Conservation (phyloP, 225 moss, liverwort and hornwort species). For the Takakia lepidozioides region DNA sequence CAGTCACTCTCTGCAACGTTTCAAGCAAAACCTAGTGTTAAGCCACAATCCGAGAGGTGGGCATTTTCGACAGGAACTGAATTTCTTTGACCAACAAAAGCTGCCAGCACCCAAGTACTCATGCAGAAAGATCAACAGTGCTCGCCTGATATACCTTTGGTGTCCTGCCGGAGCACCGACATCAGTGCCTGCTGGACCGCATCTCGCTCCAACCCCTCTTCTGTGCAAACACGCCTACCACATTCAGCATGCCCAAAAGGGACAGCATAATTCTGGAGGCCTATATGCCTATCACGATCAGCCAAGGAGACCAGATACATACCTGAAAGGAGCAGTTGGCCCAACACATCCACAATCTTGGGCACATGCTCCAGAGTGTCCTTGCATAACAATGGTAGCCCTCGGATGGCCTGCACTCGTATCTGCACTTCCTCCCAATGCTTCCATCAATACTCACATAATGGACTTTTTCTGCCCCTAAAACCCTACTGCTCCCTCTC, state of each 20-base stretch:
- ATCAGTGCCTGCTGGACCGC: conserved; percentile 95
- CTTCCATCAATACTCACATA: neutral
- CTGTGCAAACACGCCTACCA: too few species aligned
- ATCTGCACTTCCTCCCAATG: conserved; percentile 38
- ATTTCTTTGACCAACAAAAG: too few species aligned
- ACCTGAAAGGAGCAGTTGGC: conserved; percentile 96
- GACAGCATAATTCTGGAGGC: neutral
- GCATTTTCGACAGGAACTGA: too few species aligned
- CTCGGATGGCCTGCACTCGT: conserved; percentile 94
- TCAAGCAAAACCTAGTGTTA: neutral
- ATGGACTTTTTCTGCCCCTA: neutral
- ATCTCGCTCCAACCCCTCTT: conserved; percentile 89
- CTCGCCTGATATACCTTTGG: conserved; percentile 53
- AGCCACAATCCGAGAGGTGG: too few species aligned
- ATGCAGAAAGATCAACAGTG: too few species aligned
- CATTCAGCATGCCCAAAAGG: too few species aligned
- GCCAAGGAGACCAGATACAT: too few species aligned
- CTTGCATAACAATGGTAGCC: conserved; percentile 92
- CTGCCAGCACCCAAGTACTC: too few species aligned
- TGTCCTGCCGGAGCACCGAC: conserved; percentile 94
- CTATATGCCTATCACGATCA: neutral
- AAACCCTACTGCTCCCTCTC: too few species aligned
- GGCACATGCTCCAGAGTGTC: conserved; percentile 95
- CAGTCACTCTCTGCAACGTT: neutral
- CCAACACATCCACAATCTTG: conserved; percentile 93